Evolutionary conservation across 2,329 filamentous ascomycete species (phyloP), one percentile per base, ranked within the genome.

Genomic region (Anisogramma anomala): DNA sequence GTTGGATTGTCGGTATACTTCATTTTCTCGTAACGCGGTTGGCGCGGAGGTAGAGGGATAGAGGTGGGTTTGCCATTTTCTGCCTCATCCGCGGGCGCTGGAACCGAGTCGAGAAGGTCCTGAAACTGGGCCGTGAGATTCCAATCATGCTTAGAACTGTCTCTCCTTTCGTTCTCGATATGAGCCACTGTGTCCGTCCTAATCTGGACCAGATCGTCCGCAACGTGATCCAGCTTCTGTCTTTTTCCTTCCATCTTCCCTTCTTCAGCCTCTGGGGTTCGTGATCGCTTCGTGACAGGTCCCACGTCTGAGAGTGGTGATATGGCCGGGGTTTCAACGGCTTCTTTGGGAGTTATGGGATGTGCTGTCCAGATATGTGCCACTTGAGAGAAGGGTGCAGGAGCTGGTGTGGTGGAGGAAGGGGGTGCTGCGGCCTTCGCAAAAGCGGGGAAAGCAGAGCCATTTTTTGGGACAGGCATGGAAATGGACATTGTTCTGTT

Each of bases 1-100:
- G 53, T 53, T 1, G 58, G 53, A 26, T 55, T 59, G 32, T 54
- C 53, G 1, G 54, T 54, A 10, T 57, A 58, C 41, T 55, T 57
- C 56, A 61, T 58, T 44, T 56, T 57, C 38, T 52, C 57, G 22
- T 54, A 52, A 19, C 50, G 52, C 28, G 15, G 46, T 44, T 17
- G 48, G 23, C 28, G 47, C 19, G 36, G 48, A 33, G 36, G 45
- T 30, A 17, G 32, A 30, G 19, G 48, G 22, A 3, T 31, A 10
- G 25, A 34, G 30, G 45, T 42, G 19, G 39, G 25, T n/a, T 39
- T 30, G 35, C 26, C 28, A 14, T 41, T 36, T 17, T 48, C 42
- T 31, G 36, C 34, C 30, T 28, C 6, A 15, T 42, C 36, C 2
- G 26, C 14, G 15, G 19, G 26, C 27, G 32, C 40, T 2, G 38